Percentiles rank a stretch among this genome's conserved stretches.
phyloP scores from a whole-genome alignment of 1,284 basidiomycete genomes.

The Papiliotrema flavescens region DNA sequence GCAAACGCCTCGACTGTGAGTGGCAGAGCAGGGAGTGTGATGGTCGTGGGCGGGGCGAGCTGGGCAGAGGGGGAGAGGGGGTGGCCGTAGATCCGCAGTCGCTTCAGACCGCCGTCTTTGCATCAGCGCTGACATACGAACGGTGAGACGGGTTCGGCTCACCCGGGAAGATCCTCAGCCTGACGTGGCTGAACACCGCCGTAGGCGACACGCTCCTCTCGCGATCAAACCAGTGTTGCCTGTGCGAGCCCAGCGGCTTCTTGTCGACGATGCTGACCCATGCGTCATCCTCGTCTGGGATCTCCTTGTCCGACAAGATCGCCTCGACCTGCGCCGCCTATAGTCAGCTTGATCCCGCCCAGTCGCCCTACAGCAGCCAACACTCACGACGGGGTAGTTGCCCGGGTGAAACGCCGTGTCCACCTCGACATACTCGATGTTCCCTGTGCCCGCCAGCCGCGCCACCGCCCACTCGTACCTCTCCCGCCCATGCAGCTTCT shows the following conservation, averaged over 20 bases:
- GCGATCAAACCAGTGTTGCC: constrained; percentile 83
- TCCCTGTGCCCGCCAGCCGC: constrained; percentile 70
- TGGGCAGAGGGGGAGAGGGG: constrained; percentile 35
- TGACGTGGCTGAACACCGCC: constrained; percentile 73
- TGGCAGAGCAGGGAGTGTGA: constrained; percentile 57
- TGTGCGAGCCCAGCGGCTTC: constrained; percentile 81
- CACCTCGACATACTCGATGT: constrained; percentile 74
- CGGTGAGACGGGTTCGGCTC: constrained; percentile 15
- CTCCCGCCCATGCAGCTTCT: constrained; percentile 57
- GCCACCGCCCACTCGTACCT: constrained; percentile 85
- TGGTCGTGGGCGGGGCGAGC: constrained; percentile 4
- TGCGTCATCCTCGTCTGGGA: constrained; percentile 47
- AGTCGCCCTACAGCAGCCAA: background rate
- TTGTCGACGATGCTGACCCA: constrained; percentile 76
- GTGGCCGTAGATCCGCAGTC: constrained; percentile 76
- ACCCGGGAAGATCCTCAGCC: constrained; percentile 79
- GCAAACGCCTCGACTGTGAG: constrained; percentile 79
- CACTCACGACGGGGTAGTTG: constrained; percentile 78
- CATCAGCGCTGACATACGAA: background rate
- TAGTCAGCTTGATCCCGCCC: constrained; percentile 1
- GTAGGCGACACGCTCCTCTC: constrained; percentile 56
- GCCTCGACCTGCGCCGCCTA: constrained; percentile 30
- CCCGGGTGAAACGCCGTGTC: constrained; percentile 96
- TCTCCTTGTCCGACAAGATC: constrained; percentile 32
- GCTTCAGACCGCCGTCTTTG: constrained; percentile 87